phyloP scores from a whole-genome alignment of 1,284 basidiomycete genomes.

The Cryptococcus sp. region DNA sequence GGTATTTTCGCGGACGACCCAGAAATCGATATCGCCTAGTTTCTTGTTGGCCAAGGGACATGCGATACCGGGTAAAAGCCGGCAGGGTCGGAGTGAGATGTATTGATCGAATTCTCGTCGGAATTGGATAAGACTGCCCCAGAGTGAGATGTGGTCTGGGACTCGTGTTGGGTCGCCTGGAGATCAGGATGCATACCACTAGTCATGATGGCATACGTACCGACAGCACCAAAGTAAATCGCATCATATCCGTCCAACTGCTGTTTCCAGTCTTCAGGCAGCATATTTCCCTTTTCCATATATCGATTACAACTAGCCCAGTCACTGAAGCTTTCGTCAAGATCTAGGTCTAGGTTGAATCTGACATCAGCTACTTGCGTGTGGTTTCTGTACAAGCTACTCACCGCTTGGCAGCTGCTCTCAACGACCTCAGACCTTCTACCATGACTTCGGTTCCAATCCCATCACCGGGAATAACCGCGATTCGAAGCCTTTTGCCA shows the following conservation, averaged over 20 bases:
- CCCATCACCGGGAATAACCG: constrained; percentile 58
- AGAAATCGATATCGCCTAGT: constrained; percentile 52
- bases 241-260: constrained; percentile 42
- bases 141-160: constrained; percentile 59
- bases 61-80: constrained; percentile 54
- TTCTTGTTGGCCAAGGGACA: constrained; percentile 48
- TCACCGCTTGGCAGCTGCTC: constrained; percentile 19
- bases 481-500: constrained; percentile 46
- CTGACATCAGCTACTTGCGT: constrained; percentile 7
- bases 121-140: constrained; percentile 55
- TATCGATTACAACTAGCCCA: constrained; percentile 32
- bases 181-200: too few relatives aligned
- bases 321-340: constrained; percentile 22
- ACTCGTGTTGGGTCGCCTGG: constrained; percentile 46
- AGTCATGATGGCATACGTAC: too few relatives aligned
- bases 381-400: background rate
- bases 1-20: constrained; percentile 56
- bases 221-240: constrained; percentile 50
- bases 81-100: constrained; percentile 56
- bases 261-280: constrained; percentile 47
- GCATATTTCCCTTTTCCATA: constrained; percentile 42
- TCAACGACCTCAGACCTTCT: constrained; percentile 16
- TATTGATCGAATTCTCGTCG: constrained; percentile 56
- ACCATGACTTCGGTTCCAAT: constrained; percentile 27
- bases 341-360: constrained; percentile 20